phyloP scores from a whole-genome alignment of 805 yeast genomes.

The Candida orba region DNA sequence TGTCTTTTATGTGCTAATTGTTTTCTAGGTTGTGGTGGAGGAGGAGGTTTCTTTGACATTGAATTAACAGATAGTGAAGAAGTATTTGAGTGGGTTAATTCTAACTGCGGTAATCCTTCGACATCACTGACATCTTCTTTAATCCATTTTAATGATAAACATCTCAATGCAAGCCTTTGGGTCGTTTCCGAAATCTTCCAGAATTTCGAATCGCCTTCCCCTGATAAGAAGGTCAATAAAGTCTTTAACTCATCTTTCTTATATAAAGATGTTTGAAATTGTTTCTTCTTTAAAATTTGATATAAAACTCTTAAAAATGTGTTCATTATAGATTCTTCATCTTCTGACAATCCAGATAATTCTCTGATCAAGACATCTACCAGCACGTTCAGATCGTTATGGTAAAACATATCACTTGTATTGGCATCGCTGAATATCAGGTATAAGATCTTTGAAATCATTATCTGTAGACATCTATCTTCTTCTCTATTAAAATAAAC shows the following conservation, averaged over 20 bases:
- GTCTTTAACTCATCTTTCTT: conserved; percentile 47
- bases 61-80: conserved; percentile 25
- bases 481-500: conserved; percentile 71
- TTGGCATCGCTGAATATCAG: conserved; percentile 54
- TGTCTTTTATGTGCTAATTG: conserved; percentile 2
- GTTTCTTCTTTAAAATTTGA: conserved; percentile 64
- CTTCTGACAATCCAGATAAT: conserved; percentile 57
- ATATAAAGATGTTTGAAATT: conserved; percentile 48
- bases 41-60: conserved; percentile 23
- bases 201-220: conserved; percentile 23
- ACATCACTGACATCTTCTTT: conserved; percentile 3
- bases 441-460: conserved; percentile 74
- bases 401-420: conserved; percentile 63
- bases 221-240: conserved; percentile 42
- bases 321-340: conserved; percentile 51
- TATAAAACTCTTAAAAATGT: conserved; percentile 68
- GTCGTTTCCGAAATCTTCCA: conserved; percentile 33
- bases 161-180: conserved; percentile 32
- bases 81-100: conserved; percentile 8
- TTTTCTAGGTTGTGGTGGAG: conserved; percentile 25
- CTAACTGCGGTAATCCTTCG: conserved; percentile 7
- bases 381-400: conserved; percentile 79
- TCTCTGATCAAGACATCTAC: conserved; percentile 81
- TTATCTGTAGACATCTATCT: conserved; percentile 63
- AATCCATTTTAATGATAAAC: conserved; percentile 27